These are phyloP conservation scores for Colletotrichum sp. DNA, from an alignment of 2,329 filamentous ascomycete species.

Conservation along the genomic window DNA sequence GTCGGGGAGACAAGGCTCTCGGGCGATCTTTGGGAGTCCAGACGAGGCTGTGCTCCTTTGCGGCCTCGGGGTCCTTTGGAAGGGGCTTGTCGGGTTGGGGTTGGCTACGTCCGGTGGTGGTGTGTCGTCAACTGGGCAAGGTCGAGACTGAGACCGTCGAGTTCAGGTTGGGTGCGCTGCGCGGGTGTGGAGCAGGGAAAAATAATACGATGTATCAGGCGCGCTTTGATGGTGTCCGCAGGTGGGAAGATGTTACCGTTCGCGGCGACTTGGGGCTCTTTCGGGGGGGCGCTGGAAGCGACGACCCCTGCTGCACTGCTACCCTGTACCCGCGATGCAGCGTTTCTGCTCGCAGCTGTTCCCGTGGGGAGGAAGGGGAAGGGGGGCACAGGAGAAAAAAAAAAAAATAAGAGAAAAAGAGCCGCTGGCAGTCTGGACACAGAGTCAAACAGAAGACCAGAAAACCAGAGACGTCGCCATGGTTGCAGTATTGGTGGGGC, in stretches of 20 bases:
- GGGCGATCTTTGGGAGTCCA: neutral
- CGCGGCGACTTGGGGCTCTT: constrained; percentile 8
- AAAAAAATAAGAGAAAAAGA: neutral
- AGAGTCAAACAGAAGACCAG: neutral
- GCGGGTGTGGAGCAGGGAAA: constrained; percentile 15
- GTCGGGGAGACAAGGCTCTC: constrained; percentile 5
- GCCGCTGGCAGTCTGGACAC: neutral
- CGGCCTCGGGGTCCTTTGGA: neutral
- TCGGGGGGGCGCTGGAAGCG: constrained; percentile 1
- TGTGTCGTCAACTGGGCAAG: neutral
- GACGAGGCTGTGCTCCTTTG: constrained; percentile 16
- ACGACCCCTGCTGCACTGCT: constrained; percentile 9
- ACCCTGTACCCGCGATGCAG: constrained; percentile 3
- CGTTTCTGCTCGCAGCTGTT: neutral
- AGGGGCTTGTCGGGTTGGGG: neutral
- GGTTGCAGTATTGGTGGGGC: constrained; percentile 6
- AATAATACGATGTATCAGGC: constrained; percentile 20
- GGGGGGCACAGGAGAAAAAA: neutral
- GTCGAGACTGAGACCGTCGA: constrained; percentile 1
- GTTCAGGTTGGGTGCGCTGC: neutral
- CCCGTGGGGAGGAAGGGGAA: neutral
- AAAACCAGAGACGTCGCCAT: constrained; percentile 4
- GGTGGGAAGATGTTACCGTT: constrained; percentile 19
- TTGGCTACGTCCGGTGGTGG: neutral
- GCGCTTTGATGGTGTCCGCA: constrained; percentile 4